Base-by-base conservation (phyloP, 2,329 filamentous ascomycete genomes). In the Diaporthe citriasiana region DNA sequence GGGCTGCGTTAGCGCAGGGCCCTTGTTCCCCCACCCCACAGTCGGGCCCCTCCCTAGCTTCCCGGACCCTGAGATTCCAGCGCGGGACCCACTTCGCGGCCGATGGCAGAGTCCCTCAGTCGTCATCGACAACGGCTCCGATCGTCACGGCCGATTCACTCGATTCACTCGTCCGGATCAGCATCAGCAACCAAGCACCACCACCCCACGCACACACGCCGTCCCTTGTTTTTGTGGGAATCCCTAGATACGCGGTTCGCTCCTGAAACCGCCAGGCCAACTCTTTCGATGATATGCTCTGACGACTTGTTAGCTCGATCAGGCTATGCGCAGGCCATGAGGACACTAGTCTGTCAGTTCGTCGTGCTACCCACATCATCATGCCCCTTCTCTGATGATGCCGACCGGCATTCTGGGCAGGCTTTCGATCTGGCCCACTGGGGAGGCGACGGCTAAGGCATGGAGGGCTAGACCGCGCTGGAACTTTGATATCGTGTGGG, bases 241-340 rank as follows among this genome's bases (percentile, higher is more conserved):
- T 50, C n/a, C 45, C 45, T 50, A 9, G 42, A 17, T 17, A 19
- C 15, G 22, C 17, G 3, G 22, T n/a, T 22, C 25, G 19, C 57
- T 38, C 25, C 45, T 66, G 63, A 66, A 66, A 66, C 45, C 45
- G 63, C 63, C 22, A 2, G 42, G 12, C 42, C 27, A 25, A 35
- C 38, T 25, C 22, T 13, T 13, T 33, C 42, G 22, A 66, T 66
- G 19, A 53, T 38, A 38, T 30, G 47, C 45, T 68, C 76, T 19
- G 76, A 71, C 50, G 73, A 73, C 42, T 57, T 76, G 30, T 74
- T 27, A 75, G 13, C 69, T 42, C 69, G 42, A 60, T 40, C 55
- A 71, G 69, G 55, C 56, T 56, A 71, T 60, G 69, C 33, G 55
- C 55, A 71, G 69, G 55, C 56, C 56, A 71, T 60, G 55, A 27